A percentile compares a stretch with the other conserved stretches of the same genome.
These are phyloP conservation scores for Nicotiana sylvestris DNA, from an alignment of 257 asterid species.

Conservation along the genomic window DNA sequence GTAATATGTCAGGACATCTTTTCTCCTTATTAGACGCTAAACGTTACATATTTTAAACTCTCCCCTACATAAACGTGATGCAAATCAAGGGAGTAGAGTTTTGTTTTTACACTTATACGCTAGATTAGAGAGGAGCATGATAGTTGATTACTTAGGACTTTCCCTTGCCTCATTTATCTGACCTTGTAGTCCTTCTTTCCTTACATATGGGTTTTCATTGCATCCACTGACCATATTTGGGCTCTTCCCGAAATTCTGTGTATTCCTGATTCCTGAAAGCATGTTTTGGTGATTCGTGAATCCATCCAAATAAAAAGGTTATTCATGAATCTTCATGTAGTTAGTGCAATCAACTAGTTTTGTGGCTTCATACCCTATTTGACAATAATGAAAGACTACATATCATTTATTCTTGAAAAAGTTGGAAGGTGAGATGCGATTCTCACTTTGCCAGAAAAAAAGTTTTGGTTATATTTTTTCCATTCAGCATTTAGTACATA, in stretches of 20 bases:
- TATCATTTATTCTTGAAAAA: neutral
- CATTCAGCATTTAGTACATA: neutral
- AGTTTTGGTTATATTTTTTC: neutral
- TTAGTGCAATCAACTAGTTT: neutral
- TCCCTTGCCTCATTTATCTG: neutral
- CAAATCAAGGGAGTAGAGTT: neutral
- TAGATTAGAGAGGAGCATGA: neutral
- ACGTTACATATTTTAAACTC: neutral
- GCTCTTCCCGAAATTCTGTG: neutral
- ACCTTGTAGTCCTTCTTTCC: slow-evolving; percentile 1
- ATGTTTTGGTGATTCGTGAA: neutral
- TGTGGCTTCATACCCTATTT: neutral
- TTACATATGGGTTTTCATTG: neutral
- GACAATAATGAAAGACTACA: neutral
- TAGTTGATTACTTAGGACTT: neutral
- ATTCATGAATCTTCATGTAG: neutral
- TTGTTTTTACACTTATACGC: neutral
- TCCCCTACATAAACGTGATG: neutral
- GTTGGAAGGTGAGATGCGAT: neutral
- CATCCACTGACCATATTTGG: neutral
- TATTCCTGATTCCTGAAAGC: slow-evolving; percentile 2
- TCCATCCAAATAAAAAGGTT: neutral
- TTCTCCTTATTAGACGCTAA: neutral
- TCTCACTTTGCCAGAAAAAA: neutral
- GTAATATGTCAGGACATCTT: neutral